Percentiles rank a stretch among this genome's conserved stretches.
These are phyloP conservation scores for Penicillium dipodomyicola DNA, from an alignment of 495 filamentous ascomycete genomes.

Conservation along the genomic window DNA sequence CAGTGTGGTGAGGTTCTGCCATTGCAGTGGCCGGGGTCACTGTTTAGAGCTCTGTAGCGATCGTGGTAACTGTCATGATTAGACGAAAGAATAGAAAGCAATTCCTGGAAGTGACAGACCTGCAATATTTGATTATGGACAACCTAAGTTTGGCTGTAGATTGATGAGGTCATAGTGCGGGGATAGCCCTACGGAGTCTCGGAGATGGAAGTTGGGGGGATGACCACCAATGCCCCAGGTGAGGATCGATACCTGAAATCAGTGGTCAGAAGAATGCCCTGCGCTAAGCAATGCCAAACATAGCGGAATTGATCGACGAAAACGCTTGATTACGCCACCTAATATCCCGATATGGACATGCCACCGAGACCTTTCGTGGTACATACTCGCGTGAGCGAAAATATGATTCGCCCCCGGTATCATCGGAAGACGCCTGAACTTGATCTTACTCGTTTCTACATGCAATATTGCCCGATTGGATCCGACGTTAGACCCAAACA, in stretches of 20 bases:
- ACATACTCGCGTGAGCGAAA: too few relatives aligned
- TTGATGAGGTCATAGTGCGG: conserved; percentile 7
- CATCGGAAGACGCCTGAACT: background rate
- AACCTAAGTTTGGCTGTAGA: background rate
- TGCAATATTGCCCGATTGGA: background rate
- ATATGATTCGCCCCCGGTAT: too few relatives aligned
- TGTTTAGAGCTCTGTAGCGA: background rate
- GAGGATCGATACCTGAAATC: too few relatives aligned
- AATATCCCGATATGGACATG: too few relatives aligned
- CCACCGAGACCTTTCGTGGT: too few relatives aligned
- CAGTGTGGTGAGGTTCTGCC: background rate
- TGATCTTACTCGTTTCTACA: background rate
- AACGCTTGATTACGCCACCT: too few relatives aligned
- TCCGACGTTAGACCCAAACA: background rate
- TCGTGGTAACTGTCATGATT: background rate
- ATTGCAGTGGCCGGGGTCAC: background rate
- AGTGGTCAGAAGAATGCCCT: too few relatives aligned
- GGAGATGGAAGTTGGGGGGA: background rate
- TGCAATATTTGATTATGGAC: background rate
- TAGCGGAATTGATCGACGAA: too few relatives aligned
- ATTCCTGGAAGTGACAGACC: background rate
- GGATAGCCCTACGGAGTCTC: background rate
- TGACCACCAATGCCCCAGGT: too few relatives aligned
- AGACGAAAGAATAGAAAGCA: background rate
- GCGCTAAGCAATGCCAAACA: too few relatives aligned